These are phyloP conservation scores for Cercospora zeina DNA, from an alignment of 2,329 filamentous ascomycete species.

Conservation along the genomic window DNA sequence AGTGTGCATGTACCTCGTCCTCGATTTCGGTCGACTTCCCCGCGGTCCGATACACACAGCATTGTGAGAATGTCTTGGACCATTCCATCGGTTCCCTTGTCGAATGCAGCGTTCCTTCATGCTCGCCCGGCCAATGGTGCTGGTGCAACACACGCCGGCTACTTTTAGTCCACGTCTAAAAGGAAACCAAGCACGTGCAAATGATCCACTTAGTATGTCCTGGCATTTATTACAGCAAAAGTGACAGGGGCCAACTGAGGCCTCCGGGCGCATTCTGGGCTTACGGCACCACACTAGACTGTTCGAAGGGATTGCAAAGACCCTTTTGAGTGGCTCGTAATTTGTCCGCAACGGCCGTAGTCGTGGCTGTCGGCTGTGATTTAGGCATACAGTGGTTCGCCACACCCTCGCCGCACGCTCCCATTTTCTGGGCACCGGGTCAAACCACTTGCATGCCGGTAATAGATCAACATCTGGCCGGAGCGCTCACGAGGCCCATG, in stretches of 20 bases:
- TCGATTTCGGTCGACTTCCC: not conserved
- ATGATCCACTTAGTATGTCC: not conserved
- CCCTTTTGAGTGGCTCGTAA: not conserved
- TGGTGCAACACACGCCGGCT: not conserved
- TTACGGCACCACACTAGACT: not conserved
- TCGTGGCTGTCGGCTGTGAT: not conserved
- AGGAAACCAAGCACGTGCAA: not conserved
- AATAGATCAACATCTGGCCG: not conserved
- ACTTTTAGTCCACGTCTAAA: not conserved
- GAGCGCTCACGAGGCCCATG: not conserved
- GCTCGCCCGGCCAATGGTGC: not conserved
- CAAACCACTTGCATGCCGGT: not conserved
- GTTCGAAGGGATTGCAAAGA: not conserved
- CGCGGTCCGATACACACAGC: not conserved
- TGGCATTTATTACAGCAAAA: not conserved
- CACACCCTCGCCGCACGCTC: not conserved
- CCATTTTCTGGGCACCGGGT: not conserved
- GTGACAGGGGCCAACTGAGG: not conserved
- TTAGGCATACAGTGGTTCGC: not conserved
- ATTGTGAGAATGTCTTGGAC: conserved; percentile 1
- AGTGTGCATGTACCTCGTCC: not conserved
- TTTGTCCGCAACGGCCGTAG: not conserved
- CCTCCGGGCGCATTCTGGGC: not conserved
- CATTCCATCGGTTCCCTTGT: not conserved
- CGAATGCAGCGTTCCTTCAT: not conserved